A percentile compares a stretch with the other conserved stretches of the same genome.
Conservation (phyloP, 129 eudicot species). For the Pulicaria dysenterica region DNA sequence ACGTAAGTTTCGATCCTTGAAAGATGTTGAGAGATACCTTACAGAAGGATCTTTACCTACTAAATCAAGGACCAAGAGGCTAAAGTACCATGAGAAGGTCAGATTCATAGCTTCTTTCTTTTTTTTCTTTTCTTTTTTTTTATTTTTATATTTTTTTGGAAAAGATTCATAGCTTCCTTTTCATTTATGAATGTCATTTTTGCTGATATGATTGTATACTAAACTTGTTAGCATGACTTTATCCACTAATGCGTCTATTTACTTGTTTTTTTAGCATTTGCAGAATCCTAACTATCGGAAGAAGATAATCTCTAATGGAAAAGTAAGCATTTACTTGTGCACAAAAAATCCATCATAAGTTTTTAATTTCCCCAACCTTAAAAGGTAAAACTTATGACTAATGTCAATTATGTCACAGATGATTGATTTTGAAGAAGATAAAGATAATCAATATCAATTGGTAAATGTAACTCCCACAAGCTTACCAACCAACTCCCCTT, state of each 20-base stretch:
- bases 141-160: too few species aligned
- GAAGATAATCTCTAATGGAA: slow-evolving; percentile 59
- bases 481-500: slow-evolving; percentile 14
- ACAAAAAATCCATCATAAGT: background rate
- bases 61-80: slow-evolving; percentile 26
- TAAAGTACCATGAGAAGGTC: slow-evolving; percentile 36
- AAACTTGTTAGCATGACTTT: background rate
- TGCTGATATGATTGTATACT: too few species aligned
- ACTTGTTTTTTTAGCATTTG: slow-evolving; percentile 24
- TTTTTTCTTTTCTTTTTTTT: too few species aligned
- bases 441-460: slow-evolving; percentile 32
- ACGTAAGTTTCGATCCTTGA: slow-evolving; percentile 60
- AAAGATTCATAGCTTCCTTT: too few species aligned
- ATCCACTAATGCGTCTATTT: background rate
- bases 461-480: slow-evolving; percentile 42
- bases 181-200: too few species aligned
- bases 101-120: background rate
- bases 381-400: slow-evolving; percentile 1
- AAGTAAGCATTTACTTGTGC: slow-evolving; percentile 46
- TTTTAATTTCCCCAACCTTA: background rate
- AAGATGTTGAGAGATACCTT: slow-evolving; percentile 58
- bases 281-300: slow-evolving; percentile 34
- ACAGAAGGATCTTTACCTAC: slow-evolving; percentile 46
- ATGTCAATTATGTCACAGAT: slow-evolving; percentile 45
- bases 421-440: slow-evolving; percentile 50